Conservation (phyloP, 257 asterid species). For the Rauvolfia tetraphylla region DNA sequence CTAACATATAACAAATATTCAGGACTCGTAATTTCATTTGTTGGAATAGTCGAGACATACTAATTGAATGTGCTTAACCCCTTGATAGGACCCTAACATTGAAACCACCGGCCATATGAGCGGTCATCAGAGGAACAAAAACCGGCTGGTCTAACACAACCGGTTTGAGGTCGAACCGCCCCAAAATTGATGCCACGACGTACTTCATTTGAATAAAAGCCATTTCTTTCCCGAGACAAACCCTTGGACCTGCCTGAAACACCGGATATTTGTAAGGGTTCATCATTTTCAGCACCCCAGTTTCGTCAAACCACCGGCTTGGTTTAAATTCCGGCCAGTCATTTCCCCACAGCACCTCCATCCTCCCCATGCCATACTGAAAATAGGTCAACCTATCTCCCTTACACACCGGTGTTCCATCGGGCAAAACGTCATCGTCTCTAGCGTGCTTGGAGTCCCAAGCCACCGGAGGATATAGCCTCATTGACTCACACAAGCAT, state of each 20-base stretch:
- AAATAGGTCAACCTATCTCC: conserved; percentile 41
- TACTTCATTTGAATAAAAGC: conserved; percentile 43
- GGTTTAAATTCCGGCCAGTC: conserved; percentile 56
- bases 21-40: too few species aligned
- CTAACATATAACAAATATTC: too few species aligned
- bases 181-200: conserved; percentile 29
- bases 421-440: conserved; percentile 45
- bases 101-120: too few species aligned
- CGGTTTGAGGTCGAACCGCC: too few species aligned
- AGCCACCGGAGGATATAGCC: too few species aligned
- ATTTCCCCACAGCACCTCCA: conserved; percentile 44
- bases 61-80: too few species aligned
- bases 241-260: conserved; percentile 42
- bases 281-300: conserved; percentile 25
- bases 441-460: too few species aligned
- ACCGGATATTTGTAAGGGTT: conserved; percentile 29
- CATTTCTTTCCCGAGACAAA: conserved; percentile 45
- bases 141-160: too few species aligned
- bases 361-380: conserved; percentile 55
- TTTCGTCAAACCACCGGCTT: conserved; percentile 45
- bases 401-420: conserved; percentile 40
- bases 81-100: too few species aligned
- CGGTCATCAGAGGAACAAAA: too few species aligned
- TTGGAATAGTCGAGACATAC: too few species aligned
- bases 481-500: too few species aligned